These are phyloP conservation scores for Camelina laxa DNA, from an alignment of 345 rosid genomes.

Conservation along the genomic window DNA sequence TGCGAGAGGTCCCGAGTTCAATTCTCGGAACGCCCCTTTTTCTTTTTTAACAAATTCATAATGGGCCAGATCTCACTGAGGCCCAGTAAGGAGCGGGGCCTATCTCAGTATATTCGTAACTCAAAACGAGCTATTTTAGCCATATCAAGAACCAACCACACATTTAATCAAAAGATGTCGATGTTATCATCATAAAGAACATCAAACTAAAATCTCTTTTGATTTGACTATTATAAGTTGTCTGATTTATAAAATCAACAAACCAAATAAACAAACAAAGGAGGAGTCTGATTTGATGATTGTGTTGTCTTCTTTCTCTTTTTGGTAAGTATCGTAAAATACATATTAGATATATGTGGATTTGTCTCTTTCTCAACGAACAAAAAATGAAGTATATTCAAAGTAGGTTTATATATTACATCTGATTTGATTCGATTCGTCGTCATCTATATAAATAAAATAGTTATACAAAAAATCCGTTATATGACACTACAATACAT, in stretches of 20 bases:
- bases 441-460: constrained; percentile 32
- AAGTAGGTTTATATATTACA: constrained; percentile 24
- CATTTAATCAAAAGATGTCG: background rate
- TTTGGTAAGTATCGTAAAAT: background rate
- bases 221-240: background rate
- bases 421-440: constrained; percentile 30
- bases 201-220: background rate
- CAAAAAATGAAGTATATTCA: background rate
- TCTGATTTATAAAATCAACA: too few relatives aligned
- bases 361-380: background rate
- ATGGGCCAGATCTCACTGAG: background rate
- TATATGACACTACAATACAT: constrained; percentile 5
- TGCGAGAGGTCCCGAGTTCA: constrained; percentile 87
- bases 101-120: too few relatives aligned
- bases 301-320: background rate
- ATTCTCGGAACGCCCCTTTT: constrained; percentile 68
- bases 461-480: constrained; percentile 7
- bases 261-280: too few relatives aligned
- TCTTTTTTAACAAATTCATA: background rate
- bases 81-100: background rate
- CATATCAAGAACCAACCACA: background rate
- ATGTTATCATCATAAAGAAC: background rate
- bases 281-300: background rate
- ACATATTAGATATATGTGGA: too few relatives aligned
- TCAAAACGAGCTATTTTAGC: too few relatives aligned